Evolutionary conservation across 768 basidiomycete genomes (phyloP).

Genomic region (Mycena venus): DNA sequence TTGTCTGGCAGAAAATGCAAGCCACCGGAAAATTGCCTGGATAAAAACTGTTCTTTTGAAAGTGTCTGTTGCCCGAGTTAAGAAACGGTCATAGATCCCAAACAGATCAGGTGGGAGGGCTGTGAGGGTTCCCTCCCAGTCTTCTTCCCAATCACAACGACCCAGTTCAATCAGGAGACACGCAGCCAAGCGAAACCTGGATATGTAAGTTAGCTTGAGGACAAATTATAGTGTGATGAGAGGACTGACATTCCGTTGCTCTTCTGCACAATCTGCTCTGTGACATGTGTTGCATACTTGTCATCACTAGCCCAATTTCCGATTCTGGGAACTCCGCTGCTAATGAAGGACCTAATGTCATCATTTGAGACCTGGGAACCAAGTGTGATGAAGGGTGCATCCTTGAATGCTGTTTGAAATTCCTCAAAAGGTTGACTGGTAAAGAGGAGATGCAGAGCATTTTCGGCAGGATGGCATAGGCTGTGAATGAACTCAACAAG

Average conservation of each 20-base stretch:
- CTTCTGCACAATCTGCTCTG: no score
- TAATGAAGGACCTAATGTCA: background rate
- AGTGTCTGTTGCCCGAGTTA: background rate
- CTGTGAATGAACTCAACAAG: background rate
- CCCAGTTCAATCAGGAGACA: background rate
- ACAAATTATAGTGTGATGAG: background rate
- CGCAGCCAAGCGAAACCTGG: background rate
- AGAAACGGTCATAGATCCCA: background rate
- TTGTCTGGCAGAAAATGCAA: background rate
- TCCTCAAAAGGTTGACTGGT: background rate
- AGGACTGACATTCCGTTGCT: no score
- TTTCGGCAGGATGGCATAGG: background rate
- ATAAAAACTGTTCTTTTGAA: no score
- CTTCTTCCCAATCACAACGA: background rate
- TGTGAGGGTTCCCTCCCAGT: background rate
- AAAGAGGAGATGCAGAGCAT: background rate
- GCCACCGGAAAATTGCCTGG: no score
- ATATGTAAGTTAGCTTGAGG: background rate
- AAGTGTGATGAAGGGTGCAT: background rate
- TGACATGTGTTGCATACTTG: no score
- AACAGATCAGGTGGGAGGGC: background rate
- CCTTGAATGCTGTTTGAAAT: background rate
- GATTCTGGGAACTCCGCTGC: background rate
- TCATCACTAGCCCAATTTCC: background rate
- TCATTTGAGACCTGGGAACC: background rate